Percentiles rank a stretch among this genome's conserved stretches.
These are phyloP conservation scores for Tolypocladium capitatum DNA, from an alignment of 2,329 filamentous ascomycete species.

Conservation along the genomic window DNA sequence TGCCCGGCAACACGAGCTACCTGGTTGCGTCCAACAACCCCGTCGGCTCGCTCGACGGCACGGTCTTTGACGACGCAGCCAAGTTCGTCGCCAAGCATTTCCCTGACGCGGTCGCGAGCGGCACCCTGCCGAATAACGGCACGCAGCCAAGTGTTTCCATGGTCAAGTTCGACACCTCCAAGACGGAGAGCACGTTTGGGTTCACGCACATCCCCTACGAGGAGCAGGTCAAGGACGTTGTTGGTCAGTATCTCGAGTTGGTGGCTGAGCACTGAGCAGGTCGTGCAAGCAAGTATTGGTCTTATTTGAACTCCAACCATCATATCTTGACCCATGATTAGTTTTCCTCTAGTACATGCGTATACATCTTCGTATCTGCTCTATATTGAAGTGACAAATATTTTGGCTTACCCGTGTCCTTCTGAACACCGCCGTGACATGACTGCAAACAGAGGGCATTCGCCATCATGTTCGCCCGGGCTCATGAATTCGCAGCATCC, in stretches of 20 bases:
- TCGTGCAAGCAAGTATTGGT: background rate
- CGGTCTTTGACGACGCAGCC: background rate
- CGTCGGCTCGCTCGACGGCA: background rate
- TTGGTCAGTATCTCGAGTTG: constrained; percentile 20
- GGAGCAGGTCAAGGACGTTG: constrained; percentile 19
- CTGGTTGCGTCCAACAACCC: constrained; percentile 1
- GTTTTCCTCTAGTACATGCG: background rate
- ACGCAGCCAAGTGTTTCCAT: background rate
- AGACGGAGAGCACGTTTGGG: constrained; percentile 18
- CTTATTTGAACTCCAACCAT: background rate
- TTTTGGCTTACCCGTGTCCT: background rate
- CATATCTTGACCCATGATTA: background rate
- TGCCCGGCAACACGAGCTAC: constrained; percentile 14
- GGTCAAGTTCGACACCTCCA: constrained; percentile 12
- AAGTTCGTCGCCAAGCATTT: constrained; percentile 5
- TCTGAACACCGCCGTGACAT: background rate
- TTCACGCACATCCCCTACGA: constrained; percentile 19
- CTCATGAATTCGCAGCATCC: constrained; percentile 52
- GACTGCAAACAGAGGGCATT: background rate
- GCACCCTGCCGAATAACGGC: constrained; percentile 4
- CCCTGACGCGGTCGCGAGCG: constrained; percentile 2
- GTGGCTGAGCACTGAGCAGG: background rate
- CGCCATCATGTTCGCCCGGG: background rate
- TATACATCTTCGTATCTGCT: background rate
- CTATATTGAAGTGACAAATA: background rate